Evolutionary conservation across 2,329 filamentous ascomycete genomes (phyloP), one percentile per base, ranked within the genome.

Genomic region (Monilinia vaccinii-corymbosi): DNA sequence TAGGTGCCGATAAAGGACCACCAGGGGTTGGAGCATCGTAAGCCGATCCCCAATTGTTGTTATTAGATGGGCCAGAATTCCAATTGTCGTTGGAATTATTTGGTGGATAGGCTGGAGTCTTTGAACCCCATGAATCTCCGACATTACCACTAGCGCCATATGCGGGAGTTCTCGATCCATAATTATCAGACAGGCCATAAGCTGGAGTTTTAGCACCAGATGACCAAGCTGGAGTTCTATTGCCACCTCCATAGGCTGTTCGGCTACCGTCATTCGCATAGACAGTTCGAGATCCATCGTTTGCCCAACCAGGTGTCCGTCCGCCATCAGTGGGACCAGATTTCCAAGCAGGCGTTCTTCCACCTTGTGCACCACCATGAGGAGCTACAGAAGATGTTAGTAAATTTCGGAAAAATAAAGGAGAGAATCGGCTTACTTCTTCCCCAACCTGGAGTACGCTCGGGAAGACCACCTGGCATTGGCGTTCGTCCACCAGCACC

Each of bases 391-490:
- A 44, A 47, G 34, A n/a, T 8, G 23, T 57, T 51, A 58, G 59
- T 38, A 61, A 45, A 45, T n/a, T 28, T 31, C 13, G 5, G 14
- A 10, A 34, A 34, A 55, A 59, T 42, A 42, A 31, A 38, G 23
- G 14, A 42, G 51, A 21, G 42, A 42, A 52, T 52, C 6, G 32
- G 80, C 84, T 81, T 80, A 88, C 85, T 83, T 74, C 84, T 72
- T 53, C 85, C 86, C 88, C 88, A 91, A 14, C 87, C 87, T 32
- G 88, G 88, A n/a, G 88, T 90, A 59, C 88, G 80, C 34, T 88
- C 86, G 7, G 81, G 80, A 57, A 81, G 80, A 23, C 45, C 21
- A 75, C 77, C 75, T 14, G 81, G 81, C 70, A 85, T 81, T 2
- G 87, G 89, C 40, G 87, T 93, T 62, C 87, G 85, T 67, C 87